Evolutionary conservation across 2,329 filamentous ascomycete species (phyloP), one percentile per base, ranked within the genome.

Genomic region (Plectosphaerella sp.): DNA sequence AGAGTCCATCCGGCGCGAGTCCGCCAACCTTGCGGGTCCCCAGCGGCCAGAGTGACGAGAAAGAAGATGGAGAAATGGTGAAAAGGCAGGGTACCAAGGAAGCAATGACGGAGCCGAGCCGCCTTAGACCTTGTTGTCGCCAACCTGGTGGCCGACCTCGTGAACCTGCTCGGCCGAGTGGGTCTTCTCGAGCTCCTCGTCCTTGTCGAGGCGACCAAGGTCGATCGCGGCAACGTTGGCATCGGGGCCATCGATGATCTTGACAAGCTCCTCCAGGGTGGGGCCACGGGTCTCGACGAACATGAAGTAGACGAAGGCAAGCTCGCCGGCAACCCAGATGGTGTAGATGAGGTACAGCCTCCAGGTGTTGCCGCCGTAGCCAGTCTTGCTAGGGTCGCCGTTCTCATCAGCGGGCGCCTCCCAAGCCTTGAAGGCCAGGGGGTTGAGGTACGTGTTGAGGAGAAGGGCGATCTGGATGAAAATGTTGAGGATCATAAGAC

Each of bases 191-290:
- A 16, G 12, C 16, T 48, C 47, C 11, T 48, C 47, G 18, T 41
- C 12, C 64, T 76, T 74, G 61, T 76, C 72, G 50, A 74, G 64
- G 62, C 73, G 65, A 37, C 68, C 62, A 28, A 78, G 62, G 58
- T 78, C 70, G 50, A 78, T 54, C 50, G 71, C 67, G 7, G 70
- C 74, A 14, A 77, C 76, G 25, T 66, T 57, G 35, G 79, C 82
- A n/a, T 77, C 67, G 20, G 83, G 76, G 36, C 81, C 83, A 57
- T 86, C 83, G 64, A 87, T 86, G 64, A 86, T 77, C 69, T 80
- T 80, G 61, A 79, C 82, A 36, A 87, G 75, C 66, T 87, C 82
- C 67, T 87, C 83, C 33, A 87, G 80, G 18, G 83, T 86, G 2
- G 80, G 79, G 18, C 83, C 82, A 58, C 75, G 77, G 35, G 83